A percentile compares a stretch with the other conserved stretches of the same genome.
Evolutionary conservation across 2,329 filamentous ascomycete genomes (phyloP).

Genomic region (Aspergillus neotritici): DNA sequence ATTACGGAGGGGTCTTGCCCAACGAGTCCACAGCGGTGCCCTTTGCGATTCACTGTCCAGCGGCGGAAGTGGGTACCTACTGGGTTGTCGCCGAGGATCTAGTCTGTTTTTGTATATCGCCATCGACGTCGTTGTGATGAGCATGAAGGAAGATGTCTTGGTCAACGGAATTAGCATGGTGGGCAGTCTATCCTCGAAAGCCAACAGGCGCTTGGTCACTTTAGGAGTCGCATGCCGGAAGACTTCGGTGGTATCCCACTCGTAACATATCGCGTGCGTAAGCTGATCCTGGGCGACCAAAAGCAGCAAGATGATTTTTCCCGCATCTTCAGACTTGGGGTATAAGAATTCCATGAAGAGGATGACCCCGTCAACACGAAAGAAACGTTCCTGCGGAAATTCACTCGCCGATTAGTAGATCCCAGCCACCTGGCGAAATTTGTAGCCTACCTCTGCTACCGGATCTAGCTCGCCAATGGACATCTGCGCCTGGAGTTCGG

Average conservation of each 20-base stretch:
- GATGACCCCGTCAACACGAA: constrained; percentile 64
- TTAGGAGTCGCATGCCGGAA: constrained; percentile 24
- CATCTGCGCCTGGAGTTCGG: constrained; percentile 49
- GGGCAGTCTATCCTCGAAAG: constrained; percentile 51
- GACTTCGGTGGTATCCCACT: constrained; percentile 46
- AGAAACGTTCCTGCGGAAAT: constrained; percentile 40
- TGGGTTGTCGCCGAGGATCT: constrained; percentile 20
- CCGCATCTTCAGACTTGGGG: constrained; percentile 59
- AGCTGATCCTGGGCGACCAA: constrained; percentile 43
- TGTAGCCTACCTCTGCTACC: constrained; percentile 49
- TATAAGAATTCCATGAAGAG: constrained; percentile 82
- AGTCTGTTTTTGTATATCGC: constrained; percentile 42
- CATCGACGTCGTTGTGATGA: constrained; percentile 58
- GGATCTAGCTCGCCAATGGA: constrained; percentile 49
- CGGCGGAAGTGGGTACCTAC: constrained; percentile 25
- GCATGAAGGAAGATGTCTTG: constrained; percentile 64
- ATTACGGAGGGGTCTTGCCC: constrained; percentile 70
- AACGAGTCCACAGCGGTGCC: constrained; percentile 69
- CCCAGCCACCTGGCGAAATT: constrained; percentile 10
- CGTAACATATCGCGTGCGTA: constrained; percentile 47
- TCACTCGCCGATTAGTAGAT: constrained; percentile 1
- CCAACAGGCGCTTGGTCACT: constrained; percentile 26
- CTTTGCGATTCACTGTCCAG: constrained; percentile 20
- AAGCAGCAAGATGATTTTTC: constrained; percentile 71
- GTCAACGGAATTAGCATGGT: constrained; percentile 66